Evolutionary conservation across 2,329 filamentous ascomycete genomes (phyloP), one percentile per base, ranked within the genome.

Genomic region (Lasiodiplodia gonubiensis): DNA sequence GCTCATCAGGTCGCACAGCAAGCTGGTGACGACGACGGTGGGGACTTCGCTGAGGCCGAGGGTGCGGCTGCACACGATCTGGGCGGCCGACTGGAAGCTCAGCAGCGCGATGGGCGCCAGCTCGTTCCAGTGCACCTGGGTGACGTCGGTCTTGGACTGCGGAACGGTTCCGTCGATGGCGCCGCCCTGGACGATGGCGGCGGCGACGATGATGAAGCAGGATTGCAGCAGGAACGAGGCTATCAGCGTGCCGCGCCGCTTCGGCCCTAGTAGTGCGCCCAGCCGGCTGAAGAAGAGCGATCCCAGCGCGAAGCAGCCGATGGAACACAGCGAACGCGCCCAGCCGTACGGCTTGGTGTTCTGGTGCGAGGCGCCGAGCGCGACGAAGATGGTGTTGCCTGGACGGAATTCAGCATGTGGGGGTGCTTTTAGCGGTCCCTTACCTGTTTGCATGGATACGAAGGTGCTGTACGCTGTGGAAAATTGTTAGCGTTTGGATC

Each of bases 401-500:
- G 46, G 25, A 8, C 4, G 53, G 12, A 10, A 11, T 11, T 23
- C 23, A 23, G 23, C 21, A 12, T 16, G 49, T 16, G n/a, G 30
- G 4, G 5, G 16, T 14, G 23, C 16, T 33, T 33, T n/a, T 18
- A 1, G 57, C 21, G 25, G 30, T 21, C 4, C 78, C 81, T 70
- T 73, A 87, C 90, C 91, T 37, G 91, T 94, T 75, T 94, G 92
- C 91, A 94, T 94, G 72, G 89, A 92, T 49, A 93, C 91, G 72
- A 94, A 94, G 2, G 89, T 89, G 14, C 91, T 90, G 89, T 90
- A 94, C 12, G 64, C 64, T 66, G 33, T 7, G 30, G 14, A 7
- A 18, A 11, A 7, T n/a, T 8, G n/a, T 64, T 27, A 64, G 60
- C 46, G 18, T 37, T 46, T 18, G 25, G 27, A 54, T 30, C 27